Percentiles rank a stretch among this genome's conserved stretches.
These are phyloP conservation scores for Periconia macrospinosa DNA, from an alignment of 2,329 filamentous ascomycete genomes.

Conservation along the genomic window DNA sequence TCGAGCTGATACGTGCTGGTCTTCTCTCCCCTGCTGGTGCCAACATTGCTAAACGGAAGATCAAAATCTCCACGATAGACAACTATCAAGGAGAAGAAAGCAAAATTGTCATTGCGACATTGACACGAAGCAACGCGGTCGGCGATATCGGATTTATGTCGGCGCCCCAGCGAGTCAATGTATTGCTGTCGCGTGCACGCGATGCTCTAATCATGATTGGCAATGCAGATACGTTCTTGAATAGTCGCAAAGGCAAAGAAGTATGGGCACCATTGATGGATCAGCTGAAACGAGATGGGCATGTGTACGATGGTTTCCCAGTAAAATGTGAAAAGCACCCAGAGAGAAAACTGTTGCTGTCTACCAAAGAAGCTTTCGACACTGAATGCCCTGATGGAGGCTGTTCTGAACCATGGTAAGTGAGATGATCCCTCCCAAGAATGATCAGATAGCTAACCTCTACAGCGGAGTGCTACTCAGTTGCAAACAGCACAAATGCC, in stretches of 20 bases:
- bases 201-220: conserved; percentile 70
- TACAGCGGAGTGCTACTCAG: conserved; percentile 53
- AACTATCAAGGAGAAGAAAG: conserved; percentile 81
- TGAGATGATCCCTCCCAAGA: conserved; percentile 3
- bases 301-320: conserved; percentile 47
- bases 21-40: conserved; percentile 58
- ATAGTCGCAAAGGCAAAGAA: conserved; percentile 58
- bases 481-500: conserved; percentile 64
- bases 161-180: conserved; percentile 68
- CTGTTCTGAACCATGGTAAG: conserved; percentile 65
- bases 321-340: conserved; percentile 40
- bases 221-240: conserved; percentile 67
- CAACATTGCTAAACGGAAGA: conserved; percentile 53
- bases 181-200: conserved; percentile 68
- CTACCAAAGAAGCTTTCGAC: conserved; percentile 61
- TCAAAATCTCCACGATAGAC: conserved; percentile 72
- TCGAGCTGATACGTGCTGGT: conserved; percentile 65
- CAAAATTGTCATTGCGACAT: conserved; percentile 68
- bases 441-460: conserved; percentile 11
- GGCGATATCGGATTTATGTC: conserved; percentile 73
- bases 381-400: conserved; percentile 69
- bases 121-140: conserved; percentile 66
- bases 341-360: conserved; percentile 49
- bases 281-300: conserved; percentile 53
- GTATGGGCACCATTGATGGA: conserved; percentile 64